Evolutionary conservation across 163 green algal genomes (phyloP).

Genomic region (Picocystis sp.): DNA sequence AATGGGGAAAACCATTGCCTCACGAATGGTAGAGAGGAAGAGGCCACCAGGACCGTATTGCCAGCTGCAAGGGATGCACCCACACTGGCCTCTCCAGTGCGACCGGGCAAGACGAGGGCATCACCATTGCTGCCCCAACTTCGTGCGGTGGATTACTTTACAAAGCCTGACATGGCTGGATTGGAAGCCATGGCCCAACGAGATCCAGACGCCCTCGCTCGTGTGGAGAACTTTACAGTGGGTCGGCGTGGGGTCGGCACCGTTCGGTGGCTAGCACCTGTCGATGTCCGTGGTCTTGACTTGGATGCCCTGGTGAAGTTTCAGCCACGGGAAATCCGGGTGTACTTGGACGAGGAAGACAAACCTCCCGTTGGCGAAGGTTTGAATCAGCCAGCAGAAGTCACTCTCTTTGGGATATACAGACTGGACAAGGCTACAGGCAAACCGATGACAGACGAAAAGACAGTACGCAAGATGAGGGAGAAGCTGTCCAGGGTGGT

Average conservation of each 20-base stretch:
- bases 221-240: constrained; percentile 1
- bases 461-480: not conserved
- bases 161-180: no score
- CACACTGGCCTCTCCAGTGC: no score
- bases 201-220: not conserved
- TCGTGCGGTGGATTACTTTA: no score
- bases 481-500: constrained; percentile 30
- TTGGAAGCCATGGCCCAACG: no score
- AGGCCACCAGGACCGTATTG: no score
- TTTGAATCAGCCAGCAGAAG: constrained; percentile 58
- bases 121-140: no score
- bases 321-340: constrained; percentile 31
- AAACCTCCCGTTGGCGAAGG: constrained; percentile 65
- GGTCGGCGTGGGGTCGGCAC: constrained; percentile 28
- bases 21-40: no score
- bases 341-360: constrained; percentile 38
- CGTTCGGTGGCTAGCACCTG: constrained; percentile 56
- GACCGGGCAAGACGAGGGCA: no score
- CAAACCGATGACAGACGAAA: constrained; percentile 20
- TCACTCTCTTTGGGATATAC: constrained; percentile 37
- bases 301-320: constrained; percentile 54
- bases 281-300: constrained; percentile 53
- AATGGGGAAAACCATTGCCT: no score
- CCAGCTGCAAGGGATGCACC: no score
- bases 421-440: constrained; percentile 37